Evolutionary conservation across 352 stramenopile genomes (phyloP), one percentile per base, ranked within the genome.

Genomic region (Globisporangium yorkense): DNA sequence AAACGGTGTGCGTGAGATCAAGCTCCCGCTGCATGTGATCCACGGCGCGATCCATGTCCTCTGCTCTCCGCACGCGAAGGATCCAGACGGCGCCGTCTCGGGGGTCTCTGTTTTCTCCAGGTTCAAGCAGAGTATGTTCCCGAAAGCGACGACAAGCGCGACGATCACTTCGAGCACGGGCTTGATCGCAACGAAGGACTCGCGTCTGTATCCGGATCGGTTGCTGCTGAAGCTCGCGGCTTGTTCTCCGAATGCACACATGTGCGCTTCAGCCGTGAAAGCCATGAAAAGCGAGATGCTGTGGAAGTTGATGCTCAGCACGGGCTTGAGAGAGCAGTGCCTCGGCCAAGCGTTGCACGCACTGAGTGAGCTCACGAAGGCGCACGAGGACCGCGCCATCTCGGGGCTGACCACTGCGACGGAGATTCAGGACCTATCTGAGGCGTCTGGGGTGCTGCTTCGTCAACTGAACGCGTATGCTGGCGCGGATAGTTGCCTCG

Each of bases 131-230:
- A 86, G 77, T 27, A 58, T 92, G 43, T 92, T 89, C 47, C 84
- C 75, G 7, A 83, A 80, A 47, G 47, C 68, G 27, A 76, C 75
- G 35, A 68, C 71, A 27, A 81, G 73, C 49, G 65, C 56, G 10
- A 69, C 68, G 15, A 88, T 87, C 29, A 54, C 85, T 10, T 80
- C 71, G 18, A 87, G 77, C 47, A 92, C 81, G 5, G 81, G 78
- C 29, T 66, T 92, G 44, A 80, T 89, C 49, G 85, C 83, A 20
- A 89, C 83, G 4, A 93, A 93, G 54, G 80, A 93, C 47, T 18
- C 68, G 6, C 76, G 79, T 3, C 54, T 93, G 45, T 93, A 88
- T 59, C 76, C 85, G 2, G 75, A 88, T 18, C 51, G 74, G 18
- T 68, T 95, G 21, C 48, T 92, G 40, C 57, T 74, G 35, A 89